phyloP scores from a whole-genome alignment of 257 asterid species.

The Solanum sitiens region DNA sequence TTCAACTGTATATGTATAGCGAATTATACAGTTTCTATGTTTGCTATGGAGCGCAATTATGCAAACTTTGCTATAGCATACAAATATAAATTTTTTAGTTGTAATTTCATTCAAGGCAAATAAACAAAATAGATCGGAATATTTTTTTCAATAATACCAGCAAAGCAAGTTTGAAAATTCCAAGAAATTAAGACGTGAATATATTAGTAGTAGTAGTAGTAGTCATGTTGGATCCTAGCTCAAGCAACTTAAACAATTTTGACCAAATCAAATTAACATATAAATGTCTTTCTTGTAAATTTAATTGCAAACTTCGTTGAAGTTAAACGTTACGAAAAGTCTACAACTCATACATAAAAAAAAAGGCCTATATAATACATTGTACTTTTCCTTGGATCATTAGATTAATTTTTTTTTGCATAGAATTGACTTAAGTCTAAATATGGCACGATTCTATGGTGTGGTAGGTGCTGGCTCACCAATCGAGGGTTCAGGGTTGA shows the following conservation, averaged over 20 bases:
- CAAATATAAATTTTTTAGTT: too few species aligned
- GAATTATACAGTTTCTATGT: too few species aligned
- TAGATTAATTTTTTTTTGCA: not conserved
- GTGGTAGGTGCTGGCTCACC: not conserved
- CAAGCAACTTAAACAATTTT: not conserved
- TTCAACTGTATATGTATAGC: too few species aligned
- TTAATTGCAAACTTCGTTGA: not conserved
- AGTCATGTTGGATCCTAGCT: not conserved
- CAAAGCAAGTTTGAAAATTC: not conserved
- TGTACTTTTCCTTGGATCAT: not conserved
- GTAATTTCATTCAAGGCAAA: not conserved
- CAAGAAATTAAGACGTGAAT: not conserved
- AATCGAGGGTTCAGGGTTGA: not conserved
- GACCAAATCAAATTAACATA: not conserved
- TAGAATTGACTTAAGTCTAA: not conserved
- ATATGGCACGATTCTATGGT: not conserved
- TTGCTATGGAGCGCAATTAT: too few species aligned
- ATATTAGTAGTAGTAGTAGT: not conserved
- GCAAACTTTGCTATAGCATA: too few species aligned
- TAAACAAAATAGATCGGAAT: not conserved
- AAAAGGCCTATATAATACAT: not conserved
- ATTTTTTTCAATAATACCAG: not conserved
- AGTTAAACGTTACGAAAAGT: not conserved
- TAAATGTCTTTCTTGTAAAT: not conserved
- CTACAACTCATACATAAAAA: not conserved